These are phyloP conservation scores for Ophiorrhiza pumila DNA, from an alignment of 257 asterid species.

Conservation along the genomic window DNA sequence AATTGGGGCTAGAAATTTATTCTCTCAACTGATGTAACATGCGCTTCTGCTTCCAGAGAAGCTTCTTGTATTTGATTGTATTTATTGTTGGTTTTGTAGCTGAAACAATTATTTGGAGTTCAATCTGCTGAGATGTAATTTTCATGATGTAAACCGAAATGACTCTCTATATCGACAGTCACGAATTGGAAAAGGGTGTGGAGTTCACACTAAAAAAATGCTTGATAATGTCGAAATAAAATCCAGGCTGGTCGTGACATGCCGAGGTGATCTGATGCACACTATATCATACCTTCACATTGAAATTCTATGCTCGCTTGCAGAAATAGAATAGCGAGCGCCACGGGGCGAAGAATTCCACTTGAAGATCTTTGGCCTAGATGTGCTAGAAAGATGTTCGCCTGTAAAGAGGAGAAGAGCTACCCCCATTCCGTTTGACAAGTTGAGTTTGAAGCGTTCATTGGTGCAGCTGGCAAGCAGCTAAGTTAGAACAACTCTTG, in stretches of 20 bases:
- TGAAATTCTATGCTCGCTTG: no score
- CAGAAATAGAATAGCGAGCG: background rate
- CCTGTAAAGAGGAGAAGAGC: no score
- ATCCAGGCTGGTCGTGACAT: background rate
- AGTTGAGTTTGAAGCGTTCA: no score
- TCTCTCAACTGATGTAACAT: background rate
- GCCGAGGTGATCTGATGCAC: background rate
- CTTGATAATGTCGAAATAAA: background rate
- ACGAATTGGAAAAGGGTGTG: background rate
- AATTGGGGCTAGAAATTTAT: background rate
- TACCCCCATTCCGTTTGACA: no score
- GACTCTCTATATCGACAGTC: no score
- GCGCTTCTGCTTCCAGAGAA: background rate
- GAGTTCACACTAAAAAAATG: background rate
- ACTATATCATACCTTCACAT: background rate
- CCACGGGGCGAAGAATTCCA: background rate
- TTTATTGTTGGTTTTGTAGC: background rate
- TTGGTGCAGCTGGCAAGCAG: no score
- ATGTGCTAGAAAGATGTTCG: no score
- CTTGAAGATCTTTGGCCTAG: background rate
- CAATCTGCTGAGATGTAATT: no score
- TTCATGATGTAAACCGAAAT: no score
- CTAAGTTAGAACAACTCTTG: no score
- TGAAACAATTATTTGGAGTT: background rate
- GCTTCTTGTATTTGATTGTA: background rate